Conservation (phyloP, 352 stramenopile genomes). For the Pythium apleroticum region DNA sequence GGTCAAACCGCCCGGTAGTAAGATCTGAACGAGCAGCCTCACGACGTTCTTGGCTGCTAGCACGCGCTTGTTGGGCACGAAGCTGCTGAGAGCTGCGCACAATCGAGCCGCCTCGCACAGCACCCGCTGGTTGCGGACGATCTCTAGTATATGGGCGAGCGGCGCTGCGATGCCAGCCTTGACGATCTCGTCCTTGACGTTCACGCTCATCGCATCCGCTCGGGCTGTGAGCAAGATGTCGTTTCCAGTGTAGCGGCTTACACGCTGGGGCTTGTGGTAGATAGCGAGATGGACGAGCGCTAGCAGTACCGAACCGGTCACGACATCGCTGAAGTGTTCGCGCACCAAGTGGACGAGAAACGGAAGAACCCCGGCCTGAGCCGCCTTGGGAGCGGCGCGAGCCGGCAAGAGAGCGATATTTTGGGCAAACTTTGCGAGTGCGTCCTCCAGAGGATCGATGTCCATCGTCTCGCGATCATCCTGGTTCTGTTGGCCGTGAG, state of each 20-base stretch:
- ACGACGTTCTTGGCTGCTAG: constrained; percentile 68
- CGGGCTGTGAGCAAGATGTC: constrained; percentile 1
- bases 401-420: constrained; percentile 67
- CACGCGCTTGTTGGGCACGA: constrained; percentile 64
- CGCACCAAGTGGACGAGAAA: constrained; percentile 62
- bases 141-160: constrained; percentile 53
- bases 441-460: constrained; percentile 46
- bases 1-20: constrained; percentile 29
- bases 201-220: constrained; percentile 6
- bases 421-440: constrained; percentile 71
- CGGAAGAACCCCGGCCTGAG: constrained; percentile 54
- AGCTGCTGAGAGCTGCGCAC: constrained; percentile 49
- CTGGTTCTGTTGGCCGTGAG: not conserved
- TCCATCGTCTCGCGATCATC: not conserved
- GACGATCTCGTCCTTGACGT: constrained; percentile 68
- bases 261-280: constrained; percentile 36
- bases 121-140: constrained; percentile 48
- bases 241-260: constrained; percentile 20
- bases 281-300: constrained; percentile 68
- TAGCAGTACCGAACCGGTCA: constrained; percentile 67
- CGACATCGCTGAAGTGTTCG: constrained; percentile 54
- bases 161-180: constrained; percentile 48
- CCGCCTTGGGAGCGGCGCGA: constrained; percentile 37
- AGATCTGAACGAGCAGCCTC: constrained; percentile 40
- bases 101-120: constrained; percentile 55